These are phyloP conservation scores for Cadophora luteo-olivacea DNA, from an alignment of 2,329 filamentous ascomycete species.

Conservation along the genomic window DNA sequence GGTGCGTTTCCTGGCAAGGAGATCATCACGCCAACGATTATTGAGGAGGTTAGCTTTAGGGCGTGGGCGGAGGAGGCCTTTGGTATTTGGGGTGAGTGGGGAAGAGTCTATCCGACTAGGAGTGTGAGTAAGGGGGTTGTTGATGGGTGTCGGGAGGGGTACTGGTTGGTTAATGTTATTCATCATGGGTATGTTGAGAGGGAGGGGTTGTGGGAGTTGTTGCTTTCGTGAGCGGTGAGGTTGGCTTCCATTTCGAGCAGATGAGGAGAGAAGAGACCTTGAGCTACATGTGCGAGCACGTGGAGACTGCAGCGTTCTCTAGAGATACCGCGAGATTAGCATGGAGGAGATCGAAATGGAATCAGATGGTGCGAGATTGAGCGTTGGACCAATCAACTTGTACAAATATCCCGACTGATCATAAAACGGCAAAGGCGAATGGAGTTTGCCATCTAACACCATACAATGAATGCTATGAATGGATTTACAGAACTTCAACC, in stretches of 20 bases:
- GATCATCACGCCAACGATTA: conserved; percentile 95
- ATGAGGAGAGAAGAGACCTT: background rate
- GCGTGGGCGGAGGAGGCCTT: conserved; percentile 97
- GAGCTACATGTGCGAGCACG: too few species aligned
- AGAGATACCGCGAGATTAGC: too few species aligned
- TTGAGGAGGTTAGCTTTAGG: conserved; percentile 91
- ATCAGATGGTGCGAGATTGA: too few species aligned
- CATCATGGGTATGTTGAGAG: conserved; percentile 78
- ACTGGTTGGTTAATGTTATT: conserved; percentile 91
- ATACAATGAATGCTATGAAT: too few species aligned
- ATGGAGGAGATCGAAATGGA: too few species aligned
- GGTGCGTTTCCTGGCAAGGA: conserved; percentile 95
- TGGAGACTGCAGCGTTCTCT: too few species aligned
- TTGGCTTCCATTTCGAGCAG: background rate
- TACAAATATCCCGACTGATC: background rate
- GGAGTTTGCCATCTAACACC: background rate
- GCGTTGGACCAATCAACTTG: background rate
- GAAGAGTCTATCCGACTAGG: conserved; percentile 75
- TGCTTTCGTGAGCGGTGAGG: conserved; percentile 47
- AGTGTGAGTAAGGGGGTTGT: conserved; percentile 76
- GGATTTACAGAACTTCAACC: too few species aligned
- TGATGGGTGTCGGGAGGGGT: conserved; percentile 68
- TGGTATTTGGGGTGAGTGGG: conserved; percentile 94
- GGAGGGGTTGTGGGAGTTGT: conserved; percentile 74
- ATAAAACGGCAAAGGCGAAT: background rate